phyloP scores from a whole-genome alignment of 148 eudicot species.

The Vaccinium corymbosum region DNA sequence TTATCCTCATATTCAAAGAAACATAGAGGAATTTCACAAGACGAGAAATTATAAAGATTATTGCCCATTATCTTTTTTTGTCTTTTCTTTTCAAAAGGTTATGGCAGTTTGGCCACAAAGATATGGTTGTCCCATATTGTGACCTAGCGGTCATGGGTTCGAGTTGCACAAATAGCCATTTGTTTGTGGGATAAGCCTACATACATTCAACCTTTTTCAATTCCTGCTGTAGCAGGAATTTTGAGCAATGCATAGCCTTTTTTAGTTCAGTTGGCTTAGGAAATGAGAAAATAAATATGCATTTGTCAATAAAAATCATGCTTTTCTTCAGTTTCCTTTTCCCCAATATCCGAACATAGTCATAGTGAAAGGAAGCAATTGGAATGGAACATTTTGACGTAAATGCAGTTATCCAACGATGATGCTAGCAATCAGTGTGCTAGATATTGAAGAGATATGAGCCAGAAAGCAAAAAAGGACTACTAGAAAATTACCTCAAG shows the following conservation, averaged over 20 bases:
- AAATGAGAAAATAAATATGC: background rate
- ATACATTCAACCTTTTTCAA: background rate
- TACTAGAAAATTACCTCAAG: constrained; percentile 54
- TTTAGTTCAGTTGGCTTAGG: background rate
- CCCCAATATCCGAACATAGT: background rate
- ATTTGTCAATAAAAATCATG: background rate
- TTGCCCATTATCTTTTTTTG: background rate
- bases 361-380: background rate
- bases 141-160: background rate
- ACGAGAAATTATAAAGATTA: background rate
- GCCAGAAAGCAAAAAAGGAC: background rate
- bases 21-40: background rate
- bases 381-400: background rate
- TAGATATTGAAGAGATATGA: background rate
- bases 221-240: background rate
- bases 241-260: background rate
- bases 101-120: background rate
- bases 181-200: background rate
- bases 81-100: background rate
- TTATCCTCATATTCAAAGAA: background rate
- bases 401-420: background rate
- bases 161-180: background rate
- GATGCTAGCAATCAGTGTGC: background rate
- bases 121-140: background rate
- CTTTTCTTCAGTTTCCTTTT: background rate